Percentiles rank a stretch among this genome's conserved stretches.
phyloP scores from a whole-genome alignment of 768 basidiomycete genomes.

The Austroboletus eburneus region DNA sequence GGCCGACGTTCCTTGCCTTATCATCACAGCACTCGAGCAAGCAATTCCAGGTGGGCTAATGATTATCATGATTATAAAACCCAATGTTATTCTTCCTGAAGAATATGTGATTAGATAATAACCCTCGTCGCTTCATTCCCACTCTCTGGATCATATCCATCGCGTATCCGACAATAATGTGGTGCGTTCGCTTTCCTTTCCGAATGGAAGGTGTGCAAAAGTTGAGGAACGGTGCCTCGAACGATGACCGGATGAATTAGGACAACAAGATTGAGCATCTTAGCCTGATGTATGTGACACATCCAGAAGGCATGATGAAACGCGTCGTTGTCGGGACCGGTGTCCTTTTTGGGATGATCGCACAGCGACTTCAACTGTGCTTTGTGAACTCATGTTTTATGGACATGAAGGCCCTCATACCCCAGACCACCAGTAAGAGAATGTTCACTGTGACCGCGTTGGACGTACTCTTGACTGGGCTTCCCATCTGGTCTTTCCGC shows the following conservation, averaged over 20 bases:
- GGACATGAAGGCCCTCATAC: slow-evolving; percentile 2
- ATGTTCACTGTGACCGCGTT: neutral
- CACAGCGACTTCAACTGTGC: slow-evolving; percentile 9
- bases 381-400: slow-evolving; percentile 6
- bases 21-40: neutral
- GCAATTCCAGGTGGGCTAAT: neutral
- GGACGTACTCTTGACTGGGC: slow-evolving; percentile 16
- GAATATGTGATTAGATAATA: neutral
- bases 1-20: neutral
- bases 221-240: no score
- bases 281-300: slow-evolving; percentile 18
- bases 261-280: slow-evolving; percentile 23
- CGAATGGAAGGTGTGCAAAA: no score
- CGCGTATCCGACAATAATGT: slow-evolving; percentile 14
- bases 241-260: slow-evolving; percentile 6
- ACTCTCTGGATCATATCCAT: slow-evolving; percentile 12
- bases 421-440: slow-evolving; percentile 19
- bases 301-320: slow-evolving; percentile 12
- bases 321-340: slow-evolving; percentile 7
- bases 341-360: slow-evolving; percentile 11
- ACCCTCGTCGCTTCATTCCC: neutral
- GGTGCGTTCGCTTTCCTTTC: slow-evolving; percentile 5
- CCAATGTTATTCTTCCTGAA: neutral
- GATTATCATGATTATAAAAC: neutral
- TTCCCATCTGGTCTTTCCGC: slow-evolving; percentile 19